phyloP scores from a whole-genome alignment of 192 early-diverging fungal species.

The Coemansia sp. region DNA sequence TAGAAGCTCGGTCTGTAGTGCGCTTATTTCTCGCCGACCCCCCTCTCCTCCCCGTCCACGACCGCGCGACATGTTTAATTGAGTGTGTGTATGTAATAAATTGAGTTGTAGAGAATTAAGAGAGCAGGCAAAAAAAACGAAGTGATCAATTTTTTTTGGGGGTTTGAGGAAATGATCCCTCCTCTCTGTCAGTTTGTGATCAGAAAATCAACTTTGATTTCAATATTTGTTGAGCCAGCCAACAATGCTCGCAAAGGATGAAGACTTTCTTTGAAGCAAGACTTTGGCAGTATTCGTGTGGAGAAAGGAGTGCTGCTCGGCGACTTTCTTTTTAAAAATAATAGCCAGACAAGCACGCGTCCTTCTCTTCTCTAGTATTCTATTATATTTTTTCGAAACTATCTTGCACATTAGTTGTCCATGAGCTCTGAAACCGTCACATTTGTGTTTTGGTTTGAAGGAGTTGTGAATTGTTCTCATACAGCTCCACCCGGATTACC shows the following conservation, averaged over 20 bases:
- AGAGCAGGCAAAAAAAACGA: neutral
- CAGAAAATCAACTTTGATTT: too few species aligned
- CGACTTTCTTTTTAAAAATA: too few species aligned
- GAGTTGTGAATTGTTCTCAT: neutral
- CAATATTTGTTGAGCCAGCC: too few species aligned
- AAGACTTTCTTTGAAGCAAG: too few species aligned
- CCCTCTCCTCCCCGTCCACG: conserved; percentile 48
- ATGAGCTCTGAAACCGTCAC: neutral
- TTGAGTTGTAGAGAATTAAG: neutral
- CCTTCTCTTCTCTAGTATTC: neutral
- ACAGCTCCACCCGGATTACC: neutral
- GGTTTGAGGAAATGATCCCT: neutral
- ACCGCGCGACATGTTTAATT: conserved; percentile 35
- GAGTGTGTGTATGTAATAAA: neutral
- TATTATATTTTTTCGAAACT: neutral
- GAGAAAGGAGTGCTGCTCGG: too few species aligned
- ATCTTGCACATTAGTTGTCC: neutral
- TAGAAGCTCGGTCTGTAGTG: conserved; percentile 48
- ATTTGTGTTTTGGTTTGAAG: neutral
- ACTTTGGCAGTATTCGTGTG: too few species aligned
- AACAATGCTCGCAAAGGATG: too few species aligned
- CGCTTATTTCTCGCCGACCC: conserved; percentile 39
- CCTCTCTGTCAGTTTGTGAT: neutral
- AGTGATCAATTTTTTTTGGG: neutral
- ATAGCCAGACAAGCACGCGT: too few species aligned